Evolutionary conservation across 1,284 basidiomycete genomes (phyloP), one percentile per base, ranked within the genome.

Genomic region (Volvariella surrecta): DNA sequence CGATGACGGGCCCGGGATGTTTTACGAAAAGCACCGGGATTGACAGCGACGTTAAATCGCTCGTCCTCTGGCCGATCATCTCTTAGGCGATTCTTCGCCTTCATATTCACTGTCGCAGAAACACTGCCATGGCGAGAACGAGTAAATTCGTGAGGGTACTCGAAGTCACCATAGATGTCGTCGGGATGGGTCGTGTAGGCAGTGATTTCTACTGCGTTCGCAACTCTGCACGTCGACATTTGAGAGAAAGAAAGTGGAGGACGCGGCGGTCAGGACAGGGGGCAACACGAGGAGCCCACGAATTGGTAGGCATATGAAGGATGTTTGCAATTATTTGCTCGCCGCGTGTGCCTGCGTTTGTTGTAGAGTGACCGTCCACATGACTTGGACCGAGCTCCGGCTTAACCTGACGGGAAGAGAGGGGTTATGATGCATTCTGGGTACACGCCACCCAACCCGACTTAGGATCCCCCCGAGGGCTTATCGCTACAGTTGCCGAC

Each of bases 121-220:
- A 56, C 47, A 58, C 70, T 73, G 18, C 54, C 50, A 55, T 73
- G 73, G 46, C 74, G 70, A 39, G 71, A 62, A 48, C 73, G 66
- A 39, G 70, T 68, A 39, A 63, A 62, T 55, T 68, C 76, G 58
- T 79, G 74, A 35, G 72, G 64, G 11, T 73, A 68, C 45, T 69
- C 62, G 49, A 73, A 62, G 18, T 75, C 74, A 47, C 69, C 73
- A 54, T 73, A 70, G 54, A 71, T 71, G 40, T 63, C 66, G 53
- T 71, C 63, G 54, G 63, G 59, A 55, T 76, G 73, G 42, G 73
- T 68, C 50, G 76, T 67, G 60, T 73, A 76, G 45, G 74, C 73
- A 24, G 68, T 60, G 49, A 67, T 64, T 48, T 61, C 64, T 51
- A 59, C 58, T 54, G 67, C 61, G 55, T 69, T 64, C 55, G 64